A percentile compares a stretch with the other conserved stretches of the same genome.
Evolutionary conservation across 2,329 filamentous ascomycete species (phyloP).

Genomic region (Penicillium janthinellum): DNA sequence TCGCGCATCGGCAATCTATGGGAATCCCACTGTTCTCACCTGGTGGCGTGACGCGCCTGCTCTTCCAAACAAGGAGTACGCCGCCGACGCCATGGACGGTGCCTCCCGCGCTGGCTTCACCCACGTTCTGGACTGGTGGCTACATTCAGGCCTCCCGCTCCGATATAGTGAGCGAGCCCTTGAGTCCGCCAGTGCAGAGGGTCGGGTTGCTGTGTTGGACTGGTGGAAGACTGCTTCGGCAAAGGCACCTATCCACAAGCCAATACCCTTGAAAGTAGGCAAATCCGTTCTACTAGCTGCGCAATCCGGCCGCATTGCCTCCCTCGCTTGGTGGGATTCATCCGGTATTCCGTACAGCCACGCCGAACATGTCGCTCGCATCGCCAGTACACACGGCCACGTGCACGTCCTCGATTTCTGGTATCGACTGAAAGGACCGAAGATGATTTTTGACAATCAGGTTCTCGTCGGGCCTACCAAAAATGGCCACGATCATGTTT

Average conservation of each 20-base stretch:
- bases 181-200: slow-evolving; percentile 82
- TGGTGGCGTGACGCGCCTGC: slow-evolving; percentile 87
- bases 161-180: slow-evolving; percentile 85
- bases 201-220: slow-evolving; percentile 81
- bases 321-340: slow-evolving; percentile 84
- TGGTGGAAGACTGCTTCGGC: slow-evolving; percentile 83
- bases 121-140: slow-evolving; percentile 90
- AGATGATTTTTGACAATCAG: slow-evolving; percentile 79
- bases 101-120: slow-evolving; percentile 85
- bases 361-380: slow-evolving; percentile 78
- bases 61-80: slow-evolving; percentile 85
- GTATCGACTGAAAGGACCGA: slow-evolving; percentile 72
- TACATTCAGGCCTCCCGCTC: slow-evolving; percentile 73
- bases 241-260: slow-evolving; percentile 56
- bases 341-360: slow-evolving; percentile 78
- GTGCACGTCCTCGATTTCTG: slow-evolving; percentile 82
- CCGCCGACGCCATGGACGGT: slow-evolving; percentile 79
- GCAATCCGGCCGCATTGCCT: slow-evolving; percentile 75
- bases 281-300: slow-evolving; percentile 82
- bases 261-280: slow-evolving; percentile 71
- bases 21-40: slow-evolving; percentile 78
- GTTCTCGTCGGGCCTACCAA: slow-evolving; percentile 85
- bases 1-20: slow-evolving; percentile 85
- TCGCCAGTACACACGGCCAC: slow-evolving; percentile 82
- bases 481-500: slow-evolving; percentile 77